Base-by-base conservation (phyloP, 805 yeast genomes). In the Ogataea pignaliae region DNA sequence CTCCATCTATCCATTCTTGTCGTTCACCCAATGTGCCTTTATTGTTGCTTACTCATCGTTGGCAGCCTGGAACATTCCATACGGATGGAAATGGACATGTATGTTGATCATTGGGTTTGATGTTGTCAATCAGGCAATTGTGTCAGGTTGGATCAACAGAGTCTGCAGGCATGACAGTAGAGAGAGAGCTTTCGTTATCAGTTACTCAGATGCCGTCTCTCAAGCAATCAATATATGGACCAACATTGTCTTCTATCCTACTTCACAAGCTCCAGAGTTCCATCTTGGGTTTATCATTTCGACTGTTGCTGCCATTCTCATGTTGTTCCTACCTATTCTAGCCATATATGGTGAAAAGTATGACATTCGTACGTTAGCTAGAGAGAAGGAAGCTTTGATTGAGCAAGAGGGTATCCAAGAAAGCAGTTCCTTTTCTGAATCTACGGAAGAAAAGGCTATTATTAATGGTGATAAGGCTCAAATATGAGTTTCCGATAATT, bases 121-220 rank as follows among this genome's bases (percentile, higher is more conserved):
- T 38, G 31, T 44, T 30, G 63, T 66, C 35, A 59, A 66, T 45
- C 75, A 70, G 56, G 61, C 70, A 3, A 59, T 68, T 37, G 64
- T 70, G 13, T 70, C 73, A 8, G 74, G 73, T 8, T 69, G 71
- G 66, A 64, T 66, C 37, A 69, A 67, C 44, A 59, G 68, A 26
- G 59, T 60, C 2, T 58, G 66, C 35, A 70, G 73, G 29, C 70
- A 76, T 48, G 87, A 82, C 57, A 58, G 77, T 21, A 79, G 81
- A 63, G 83, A 78, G 53, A 69, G 86, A 54, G 83, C 86, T 0
- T 66, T 81, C 38, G 82, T 79, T 1, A 63, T 81, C 39, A 86
- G 60, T 12, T 58, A 49, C 42, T 55, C 61, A 1, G 61, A 58
- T 45, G 61, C 61, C 2, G 59, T 58, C 16, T 71, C 75, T 9